These are phyloP conservation scores for Eucalyptus cladocalyx DNA, from an alignment of 345 rosid genomes.

Conservation along the genomic window DNA sequence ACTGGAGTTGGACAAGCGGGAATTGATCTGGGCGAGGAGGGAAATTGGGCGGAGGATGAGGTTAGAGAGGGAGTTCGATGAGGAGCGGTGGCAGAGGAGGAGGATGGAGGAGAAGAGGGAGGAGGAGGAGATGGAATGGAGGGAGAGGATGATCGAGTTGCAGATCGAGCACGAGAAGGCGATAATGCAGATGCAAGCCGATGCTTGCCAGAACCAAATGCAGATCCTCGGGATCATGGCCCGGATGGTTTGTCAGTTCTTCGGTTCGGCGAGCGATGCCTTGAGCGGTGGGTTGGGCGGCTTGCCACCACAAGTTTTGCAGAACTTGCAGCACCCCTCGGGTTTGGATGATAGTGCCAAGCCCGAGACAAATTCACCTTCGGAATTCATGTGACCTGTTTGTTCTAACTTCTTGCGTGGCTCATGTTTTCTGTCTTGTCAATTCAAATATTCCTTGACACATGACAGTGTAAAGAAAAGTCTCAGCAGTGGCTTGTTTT, in stretches of 20 bases:
- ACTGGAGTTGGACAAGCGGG: slow-evolving; percentile 45
- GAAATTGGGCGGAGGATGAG: slow-evolving; percentile 31
- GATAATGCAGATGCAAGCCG: slow-evolving; percentile 64
- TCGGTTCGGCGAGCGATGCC: slow-evolving; percentile 42
- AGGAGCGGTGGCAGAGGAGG: slow-evolving; percentile 41
- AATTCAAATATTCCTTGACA: background rate
- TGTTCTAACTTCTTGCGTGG: background rate
- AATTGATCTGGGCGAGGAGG: slow-evolving; percentile 28
- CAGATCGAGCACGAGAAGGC: slow-evolving; percentile 67
- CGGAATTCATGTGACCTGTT: slow-evolving; percentile 39
- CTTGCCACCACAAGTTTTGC: slow-evolving; percentile 45
- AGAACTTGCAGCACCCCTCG: slow-evolving; percentile 57
- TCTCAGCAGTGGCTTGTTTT: background rate
- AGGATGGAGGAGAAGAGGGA: slow-evolving; percentile 51
- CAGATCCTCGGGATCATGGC: slow-evolving; percentile 62
- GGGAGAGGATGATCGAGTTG: slow-evolving; percentile 44
- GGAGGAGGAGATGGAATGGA: slow-evolving; percentile 82
- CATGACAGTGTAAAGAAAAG: background rate
- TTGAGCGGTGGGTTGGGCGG: slow-evolving; percentile 9
- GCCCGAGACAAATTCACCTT: slow-evolving; percentile 61
- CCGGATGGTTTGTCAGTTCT: slow-evolving; percentile 53
- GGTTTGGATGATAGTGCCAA: slow-evolving; percentile 40
- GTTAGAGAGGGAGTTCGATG: slow-evolving; percentile 32
- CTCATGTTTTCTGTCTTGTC: background rate
- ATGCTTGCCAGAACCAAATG: slow-evolving; percentile 66